Conservation (phyloP, 225 moss, liverwort and hornwort genomes). For the Straminergon stramineum region DNA sequence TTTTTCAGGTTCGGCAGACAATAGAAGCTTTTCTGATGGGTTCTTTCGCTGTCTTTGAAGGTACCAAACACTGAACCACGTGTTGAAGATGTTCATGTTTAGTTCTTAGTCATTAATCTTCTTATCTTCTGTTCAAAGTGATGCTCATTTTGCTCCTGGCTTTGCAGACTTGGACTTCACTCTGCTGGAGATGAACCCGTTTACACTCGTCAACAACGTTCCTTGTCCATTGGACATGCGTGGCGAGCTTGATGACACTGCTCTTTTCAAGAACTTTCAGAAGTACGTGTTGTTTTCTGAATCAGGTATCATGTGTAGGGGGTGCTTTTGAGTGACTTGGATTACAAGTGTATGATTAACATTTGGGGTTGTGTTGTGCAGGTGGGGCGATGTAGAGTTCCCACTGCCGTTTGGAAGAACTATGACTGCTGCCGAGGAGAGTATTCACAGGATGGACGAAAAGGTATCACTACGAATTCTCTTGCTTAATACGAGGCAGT, state of each 20-base stretch:
- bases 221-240: slow-evolving; percentile 97
- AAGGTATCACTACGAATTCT: slow-evolving; percentile 36
- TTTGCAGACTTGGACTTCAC: slow-evolving; percentile 90
- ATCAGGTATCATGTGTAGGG: background rate
- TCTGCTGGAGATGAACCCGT: slow-evolving; percentile 96
- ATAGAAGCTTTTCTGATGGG: slow-evolving; percentile 68
- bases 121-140: background rate
- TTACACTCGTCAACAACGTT: slow-evolving; percentile 65
- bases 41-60: slow-evolving; percentile 67
- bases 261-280: slow-evolving; percentile 79
- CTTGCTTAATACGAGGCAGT: background rate
- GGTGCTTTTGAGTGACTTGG: background rate
- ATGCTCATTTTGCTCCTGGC: background rate
- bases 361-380: slow-evolving; percentile 14
- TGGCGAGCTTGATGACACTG: slow-evolving; percentile 95
- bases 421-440: slow-evolving; percentile 80
- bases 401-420: slow-evolving; percentile 94
- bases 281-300: slow-evolving; percentile 38
- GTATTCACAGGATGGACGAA: slow-evolving; percentile 82
- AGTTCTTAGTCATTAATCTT: background rate
- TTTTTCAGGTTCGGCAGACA: slow-evolving; percentile 53
- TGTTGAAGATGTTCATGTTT: background rate
- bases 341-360: background rate
- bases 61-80: slow-evolving; percentile 11
- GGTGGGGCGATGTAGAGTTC: slow-evolving; percentile 87